These are phyloP conservation scores for Candida bentonensis DNA, from an alignment of 805 yeast genomes.

Conservation along the genomic window DNA sequence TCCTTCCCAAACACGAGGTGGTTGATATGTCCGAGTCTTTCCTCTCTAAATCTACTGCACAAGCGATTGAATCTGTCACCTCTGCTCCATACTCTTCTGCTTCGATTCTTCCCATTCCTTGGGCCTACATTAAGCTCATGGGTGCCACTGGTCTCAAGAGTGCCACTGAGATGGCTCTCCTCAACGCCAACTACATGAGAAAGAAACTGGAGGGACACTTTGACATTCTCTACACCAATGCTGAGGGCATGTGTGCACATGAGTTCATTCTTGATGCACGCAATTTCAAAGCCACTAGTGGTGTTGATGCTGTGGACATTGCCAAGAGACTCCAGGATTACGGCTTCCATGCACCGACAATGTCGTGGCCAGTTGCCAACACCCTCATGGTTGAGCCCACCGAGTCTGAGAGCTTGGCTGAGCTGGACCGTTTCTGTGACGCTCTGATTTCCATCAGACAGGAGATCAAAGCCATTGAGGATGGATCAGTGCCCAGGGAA, in stretches of 20 bases:
- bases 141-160: constrained; percentile 75
- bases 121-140: constrained; percentile 88
- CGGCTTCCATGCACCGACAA: constrained; percentile 97
- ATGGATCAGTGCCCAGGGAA: constrained; percentile 49
- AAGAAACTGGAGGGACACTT: constrained; percentile 55
- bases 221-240: constrained; percentile 57
- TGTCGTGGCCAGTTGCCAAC: constrained; percentile 97
- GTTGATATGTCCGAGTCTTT: constrained; percentile 28
- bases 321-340: constrained; percentile 96
- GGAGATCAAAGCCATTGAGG: constrained; percentile 65
- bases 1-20: constrained; percentile 67
- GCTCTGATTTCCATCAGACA: constrained; percentile 69
- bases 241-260: constrained; percentile 77
- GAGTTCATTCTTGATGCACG: constrained; percentile 90
- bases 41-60: constrained; percentile 12
- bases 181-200: constrained; percentile 95
- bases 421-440: constrained; percentile 81
- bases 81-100: constrained; percentile 97
- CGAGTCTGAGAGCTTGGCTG: constrained; percentile 80
- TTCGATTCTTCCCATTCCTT: constrained; percentile 80
- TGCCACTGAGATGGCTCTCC: constrained; percentile 80
- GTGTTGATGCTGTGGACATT: constrained; percentile 88
- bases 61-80: constrained; percentile 62
- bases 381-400: constrained; percentile 98
- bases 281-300: constrained; percentile 55